Conservation (phyloP, 2,329 filamentous ascomycete species). For the Ophiostoma pallidulum region DNA sequence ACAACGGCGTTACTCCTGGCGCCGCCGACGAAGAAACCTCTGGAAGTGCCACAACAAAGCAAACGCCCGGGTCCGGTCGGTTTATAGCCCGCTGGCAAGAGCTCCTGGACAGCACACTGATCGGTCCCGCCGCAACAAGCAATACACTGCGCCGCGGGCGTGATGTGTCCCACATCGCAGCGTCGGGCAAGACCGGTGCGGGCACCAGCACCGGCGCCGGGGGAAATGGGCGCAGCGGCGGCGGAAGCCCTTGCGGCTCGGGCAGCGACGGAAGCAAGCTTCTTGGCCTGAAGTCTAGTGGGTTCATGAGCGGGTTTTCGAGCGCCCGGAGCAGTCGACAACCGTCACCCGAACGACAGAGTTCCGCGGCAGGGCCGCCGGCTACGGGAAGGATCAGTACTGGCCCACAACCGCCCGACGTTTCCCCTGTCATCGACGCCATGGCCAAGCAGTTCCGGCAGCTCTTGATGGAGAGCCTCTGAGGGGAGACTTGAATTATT, state of each 20-base stretch:
- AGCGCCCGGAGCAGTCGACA: constrained; percentile 7
- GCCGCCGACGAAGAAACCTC: neutral
- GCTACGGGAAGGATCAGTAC: neutral
- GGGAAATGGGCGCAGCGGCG: neutral
- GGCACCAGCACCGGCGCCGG: neutral
- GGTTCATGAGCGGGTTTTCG: constrained; percentile 3
- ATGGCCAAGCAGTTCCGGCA: constrained; percentile 5
- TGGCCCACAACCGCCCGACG: constrained; percentile 1
- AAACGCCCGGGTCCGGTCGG: constrained; percentile 53
- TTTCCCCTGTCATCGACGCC: constrained; percentile 4
- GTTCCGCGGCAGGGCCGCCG: too few species aligned
- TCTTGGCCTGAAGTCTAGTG: neutral
- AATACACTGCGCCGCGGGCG: constrained; percentile 46
- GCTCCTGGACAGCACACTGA: constrained; percentile 57
- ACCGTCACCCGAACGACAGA: constrained; percentile 4
- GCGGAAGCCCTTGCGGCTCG: neutral
- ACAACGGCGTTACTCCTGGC: too few species aligned
- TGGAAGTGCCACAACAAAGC: neutral
- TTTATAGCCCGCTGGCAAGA: constrained; percentile 66
- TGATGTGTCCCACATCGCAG: constrained; percentile 33
- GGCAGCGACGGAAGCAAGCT: neutral
- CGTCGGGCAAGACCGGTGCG: constrained; percentile 27
- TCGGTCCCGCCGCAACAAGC: constrained; percentile 42
- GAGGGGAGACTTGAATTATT: too few species aligned
- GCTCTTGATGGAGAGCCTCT: neutral